Conservation (phyloP, 2,329 filamentous ascomycete genomes). For the Neonectria faginata region DNA sequence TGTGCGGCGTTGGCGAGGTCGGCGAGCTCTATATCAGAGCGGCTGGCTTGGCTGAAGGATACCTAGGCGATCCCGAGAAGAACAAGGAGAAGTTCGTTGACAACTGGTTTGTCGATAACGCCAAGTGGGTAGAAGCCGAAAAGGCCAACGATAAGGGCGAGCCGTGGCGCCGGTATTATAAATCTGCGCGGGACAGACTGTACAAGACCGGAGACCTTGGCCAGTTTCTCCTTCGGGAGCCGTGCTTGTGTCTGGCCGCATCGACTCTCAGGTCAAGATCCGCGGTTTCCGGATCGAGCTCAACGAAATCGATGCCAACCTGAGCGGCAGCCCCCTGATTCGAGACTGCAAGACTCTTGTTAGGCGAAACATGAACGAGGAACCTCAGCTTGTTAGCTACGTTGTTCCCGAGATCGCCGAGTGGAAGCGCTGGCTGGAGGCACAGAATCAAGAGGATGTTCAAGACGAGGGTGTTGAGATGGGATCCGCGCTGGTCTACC, state of each 20-base stretch:
- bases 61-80: conserved; percentile 69
- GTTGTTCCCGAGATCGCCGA: conserved; percentile 76
- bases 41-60: conserved; percentile 85
- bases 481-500: conserved; percentile 55
- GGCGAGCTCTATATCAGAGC: conserved; percentile 89
- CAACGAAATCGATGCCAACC: conserved; percentile 88
- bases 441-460: conserved; percentile 64
- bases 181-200: conserved; percentile 85
- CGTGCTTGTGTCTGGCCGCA: neutral
- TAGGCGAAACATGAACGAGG: conserved; percentile 62
- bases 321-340: conserved; percentile 79
- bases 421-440: conserved; percentile 77
- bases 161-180: conserved; percentile 82
- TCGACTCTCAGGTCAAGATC: conserved; percentile 86
- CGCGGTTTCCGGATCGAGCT: conserved; percentile 96
- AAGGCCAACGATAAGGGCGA: conserved; percentile 68
- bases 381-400: conserved; percentile 89
- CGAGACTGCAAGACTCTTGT: conserved; percentile 89
- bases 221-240: conserved; percentile 56
- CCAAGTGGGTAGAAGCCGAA: conserved; percentile 75
- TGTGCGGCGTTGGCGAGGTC: conserved; percentile 84
- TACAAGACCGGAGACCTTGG: conserved; percentile 87
- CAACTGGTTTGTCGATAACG: conserved; percentile 87
- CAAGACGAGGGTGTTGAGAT: conserved; percentile 65
- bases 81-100: conserved; percentile 81